Conservation (phyloP, 2,329 filamentous ascomycete species). For the Blastomyces emzantsi region DNA sequence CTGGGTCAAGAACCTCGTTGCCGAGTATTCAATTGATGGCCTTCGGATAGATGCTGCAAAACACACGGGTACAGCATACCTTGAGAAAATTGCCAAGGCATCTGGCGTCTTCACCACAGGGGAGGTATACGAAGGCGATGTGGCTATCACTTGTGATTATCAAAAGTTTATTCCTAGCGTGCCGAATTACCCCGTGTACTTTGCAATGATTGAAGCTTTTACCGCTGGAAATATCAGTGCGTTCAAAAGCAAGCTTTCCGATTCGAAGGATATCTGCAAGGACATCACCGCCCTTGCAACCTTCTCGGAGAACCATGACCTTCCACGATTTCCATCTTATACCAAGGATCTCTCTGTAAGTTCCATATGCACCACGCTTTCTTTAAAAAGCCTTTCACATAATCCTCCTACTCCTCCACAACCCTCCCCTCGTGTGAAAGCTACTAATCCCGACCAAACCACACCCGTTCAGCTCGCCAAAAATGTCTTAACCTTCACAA, state of each 20-base stretch:
- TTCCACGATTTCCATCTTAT: constrained; percentile 44
- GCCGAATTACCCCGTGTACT: constrained; percentile 39
- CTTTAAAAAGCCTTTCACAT: background rate
- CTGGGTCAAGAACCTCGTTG: constrained; percentile 35
- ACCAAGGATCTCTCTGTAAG: constrained; percentile 42
- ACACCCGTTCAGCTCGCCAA: constrained; percentile 38
- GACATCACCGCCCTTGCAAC: constrained; percentile 42
- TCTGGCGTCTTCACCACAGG: constrained; percentile 40
- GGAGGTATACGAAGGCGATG: constrained; percentile 36
- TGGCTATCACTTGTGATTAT: constrained; percentile 33
- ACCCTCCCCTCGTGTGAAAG: background rate
- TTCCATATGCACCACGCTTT: background rate
- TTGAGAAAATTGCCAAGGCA: constrained; percentile 29
- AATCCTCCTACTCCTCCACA: background rate
- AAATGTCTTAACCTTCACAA: constrained; percentile 54
- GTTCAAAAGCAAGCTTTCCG: constrained; percentile 9
- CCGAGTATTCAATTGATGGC: constrained; percentile 42
- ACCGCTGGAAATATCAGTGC: constrained; percentile 2
- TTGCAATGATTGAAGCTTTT: constrained; percentile 3
- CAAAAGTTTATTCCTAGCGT: constrained; percentile 38
- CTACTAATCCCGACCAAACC: background rate
- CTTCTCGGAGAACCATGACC: constrained; percentile 54
- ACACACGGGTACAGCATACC: constrained; percentile 38
- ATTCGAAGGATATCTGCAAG: constrained; percentile 26
- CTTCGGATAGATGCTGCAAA: constrained; percentile 44